These are phyloP conservation scores for Centaurea solstitialis DNA, from an alignment of 129 eudicot species.

Conservation along the genomic window DNA sequence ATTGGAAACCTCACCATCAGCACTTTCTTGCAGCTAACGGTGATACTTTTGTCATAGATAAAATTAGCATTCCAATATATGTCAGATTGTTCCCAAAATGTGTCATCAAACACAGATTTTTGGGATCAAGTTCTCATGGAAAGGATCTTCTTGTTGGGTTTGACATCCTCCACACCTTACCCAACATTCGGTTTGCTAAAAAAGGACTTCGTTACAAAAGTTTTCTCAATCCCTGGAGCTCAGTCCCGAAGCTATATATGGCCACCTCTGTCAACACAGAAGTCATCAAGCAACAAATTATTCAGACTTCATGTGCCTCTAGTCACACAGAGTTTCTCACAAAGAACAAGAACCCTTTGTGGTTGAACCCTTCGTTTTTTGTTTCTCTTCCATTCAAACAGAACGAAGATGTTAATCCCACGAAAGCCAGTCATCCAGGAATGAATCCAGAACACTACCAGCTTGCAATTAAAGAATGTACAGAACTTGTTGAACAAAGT, in stretches of 20 bases:
- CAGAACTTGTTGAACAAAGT: too few relatives aligned
- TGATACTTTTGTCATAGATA: not conserved
- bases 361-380: not conserved
- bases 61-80: not conserved
- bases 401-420: conserved; percentile 5
- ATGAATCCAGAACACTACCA: conserved; percentile 6
- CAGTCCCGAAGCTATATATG: not conserved
- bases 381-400: not conserved
- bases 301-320: not conserved
- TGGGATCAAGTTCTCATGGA: conserved; percentile 19
- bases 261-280: not conserved
- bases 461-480: not conserved
- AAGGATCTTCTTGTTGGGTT: not conserved
- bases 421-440: not conserved
- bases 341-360: not conserved
- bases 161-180: not conserved
- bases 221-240: not conserved
- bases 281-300: not conserved
- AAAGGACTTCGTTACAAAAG: not conserved
- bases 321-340: too few relatives aligned
- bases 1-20: not conserved
- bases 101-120: not conserved
- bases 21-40: not conserved
- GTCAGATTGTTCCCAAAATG: not conserved
- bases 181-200: not conserved